Evolutionary conservation across 495 filamentous ascomycete species (phyloP), one percentile per base, ranked within the genome.

Genomic region (Xylaria sp.): DNA sequence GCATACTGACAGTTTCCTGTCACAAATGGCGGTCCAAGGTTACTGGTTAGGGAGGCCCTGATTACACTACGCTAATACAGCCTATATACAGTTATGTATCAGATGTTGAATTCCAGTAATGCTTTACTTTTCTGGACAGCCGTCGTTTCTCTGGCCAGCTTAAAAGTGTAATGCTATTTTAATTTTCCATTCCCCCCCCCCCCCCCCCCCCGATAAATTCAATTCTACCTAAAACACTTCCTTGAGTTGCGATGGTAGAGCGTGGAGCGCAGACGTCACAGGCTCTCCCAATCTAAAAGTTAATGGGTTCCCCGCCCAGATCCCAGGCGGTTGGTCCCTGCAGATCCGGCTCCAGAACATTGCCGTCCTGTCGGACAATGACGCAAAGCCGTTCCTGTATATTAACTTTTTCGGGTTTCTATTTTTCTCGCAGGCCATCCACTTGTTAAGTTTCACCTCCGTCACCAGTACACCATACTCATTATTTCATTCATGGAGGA

Each of bases 261-360:
- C 55, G 31, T 41, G 19, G 37, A 44, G 24, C 40, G 40, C 24
- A 43, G 40, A 63, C 61, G 61, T 63, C 61, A 46, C 43, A 44
- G 21, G 37, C 12, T 44, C 40, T 63, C 61, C 61, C 26, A 26
- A 35, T 26, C 61, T 43, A n/a, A 64, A n/a, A n/a, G n/a, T 8
- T 37, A 37, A 37, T 50, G 61, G 61, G 43, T 44, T 43, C 35
- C 31, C 33, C 4, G 9, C 40, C 24, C 5, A 41, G 5, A 12
- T 24, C 37, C 37, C 58, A 31, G 40, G 37, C 17, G 5, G 29
- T 50, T 33, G 61, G 43, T 50, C 37, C 61, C 61, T 65, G 43
- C 61, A 50, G 43, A 65, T 65, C 61, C 29, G 37, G 21, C 37
- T 24, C 58, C n/a, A 43, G 59, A 29, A 43, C n/a, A n/a, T n/a